Conservation (phyloP, 2,329 filamentous ascomycete genomes). For the Xylariaceae sp. region DNA sequence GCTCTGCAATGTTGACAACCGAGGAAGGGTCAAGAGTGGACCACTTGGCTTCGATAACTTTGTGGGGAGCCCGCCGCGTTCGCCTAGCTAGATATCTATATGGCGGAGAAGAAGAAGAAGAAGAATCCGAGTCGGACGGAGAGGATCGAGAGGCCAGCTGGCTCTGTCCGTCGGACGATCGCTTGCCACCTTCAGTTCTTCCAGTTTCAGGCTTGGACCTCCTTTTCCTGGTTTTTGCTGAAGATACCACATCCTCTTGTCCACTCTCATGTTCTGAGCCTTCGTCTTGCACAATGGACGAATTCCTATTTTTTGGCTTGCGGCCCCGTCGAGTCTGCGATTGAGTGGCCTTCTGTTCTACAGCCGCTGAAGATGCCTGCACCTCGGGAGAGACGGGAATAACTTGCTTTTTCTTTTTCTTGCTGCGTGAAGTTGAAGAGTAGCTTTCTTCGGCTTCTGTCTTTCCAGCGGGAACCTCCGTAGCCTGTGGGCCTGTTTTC, state of each 20-base stretch:
- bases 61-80: conserved; percentile 51
- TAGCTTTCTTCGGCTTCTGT: no score
- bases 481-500: no score
- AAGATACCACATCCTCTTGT: background rate
- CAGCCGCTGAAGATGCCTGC: conserved; percentile 10
- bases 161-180: conserved; percentile 6
- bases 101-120: conserved; percentile 24
- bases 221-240: conserved; percentile 1
- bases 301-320: conserved; percentile 13
- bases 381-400: conserved; percentile 21
- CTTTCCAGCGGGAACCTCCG: no score
- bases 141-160: conserved; percentile 18
- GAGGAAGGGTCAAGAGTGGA: conserved; percentile 49
- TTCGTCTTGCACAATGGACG: background rate
- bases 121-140: conserved; percentile 24
- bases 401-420: conserved; percentile 24
- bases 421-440: no score
- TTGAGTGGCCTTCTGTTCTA: conserved; percentile 1
- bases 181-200: conserved; percentile 9
- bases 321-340: conserved; percentile 19
- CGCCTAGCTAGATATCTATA: conserved; percentile 49
- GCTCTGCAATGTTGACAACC: conserved; percentile 47
- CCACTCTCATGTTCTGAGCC: conserved; percentile 6
- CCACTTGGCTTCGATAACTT: conserved; percentile 66
- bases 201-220: background rate